Base-by-base conservation (phyloP, 2,329 filamentous ascomycete species). In the Metarhizium robertsii region DNA sequence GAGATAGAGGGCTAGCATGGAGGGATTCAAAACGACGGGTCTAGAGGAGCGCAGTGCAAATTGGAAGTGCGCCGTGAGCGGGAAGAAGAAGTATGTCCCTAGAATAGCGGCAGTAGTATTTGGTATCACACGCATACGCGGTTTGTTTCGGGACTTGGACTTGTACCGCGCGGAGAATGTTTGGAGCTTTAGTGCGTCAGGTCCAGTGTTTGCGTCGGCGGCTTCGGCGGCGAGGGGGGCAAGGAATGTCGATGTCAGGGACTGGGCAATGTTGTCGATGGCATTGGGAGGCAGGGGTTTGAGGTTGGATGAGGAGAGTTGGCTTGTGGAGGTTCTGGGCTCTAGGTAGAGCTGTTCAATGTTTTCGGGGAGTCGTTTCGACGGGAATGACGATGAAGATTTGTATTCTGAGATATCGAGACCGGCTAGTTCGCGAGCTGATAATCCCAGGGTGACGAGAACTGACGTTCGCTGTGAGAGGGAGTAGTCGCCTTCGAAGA, bases 401-500 rank as follows among this genome's bases (percentile, higher is more conserved):
- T 75, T 74, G 40, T 82, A 75, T 6, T 78, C 75, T 0, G 79
- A 81, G 7, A 75, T 72, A 50, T 87, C 84, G 60, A 88, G 83
- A 0, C 94, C 92, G 2, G 90, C 90, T 10, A 99, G 71, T 69
- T 97, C 92, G 57, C 92, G 82, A 2, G 89, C 89, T 34, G 87
- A 83, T 0, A 99, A 74, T 0, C 92, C 92, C 4, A 99, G 74
- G 0, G 89, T 85, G 20, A 90, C 86, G 53, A 99, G 84, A 42
- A 97, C 79, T 0, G 88, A 83, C 7, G 87, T 88, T 43, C 94
- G 81, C 67, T 97, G 92, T 0, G 86, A 82, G 42, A 97, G 75
- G 0, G 92, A 96, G 69, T 94, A 92, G 66, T 99, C 94, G 16
- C 92, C 92, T 46, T 90, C 86, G 67, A 96, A 97, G 67, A 94